These are phyloP conservation scores for Leccinum longicurvipes DNA, from an alignment of 768 basidiomycete species.

Conservation along the genomic window DNA sequence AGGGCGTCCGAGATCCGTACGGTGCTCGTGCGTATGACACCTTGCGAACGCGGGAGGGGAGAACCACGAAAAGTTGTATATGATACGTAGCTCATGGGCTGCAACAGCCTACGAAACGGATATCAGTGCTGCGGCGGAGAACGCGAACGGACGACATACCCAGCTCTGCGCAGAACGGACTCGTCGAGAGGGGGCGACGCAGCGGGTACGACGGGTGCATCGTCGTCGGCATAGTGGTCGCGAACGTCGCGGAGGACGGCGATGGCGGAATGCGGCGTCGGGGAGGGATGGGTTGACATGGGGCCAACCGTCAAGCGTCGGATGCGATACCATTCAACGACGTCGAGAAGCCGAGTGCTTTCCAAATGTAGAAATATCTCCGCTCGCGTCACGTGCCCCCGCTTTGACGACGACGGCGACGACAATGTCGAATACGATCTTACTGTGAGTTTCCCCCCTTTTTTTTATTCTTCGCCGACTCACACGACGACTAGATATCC, in stretches of 20 bases:
- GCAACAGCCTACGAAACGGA: constrained; percentile 47
- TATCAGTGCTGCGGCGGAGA: not conserved
- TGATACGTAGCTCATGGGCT: constrained; percentile 47
- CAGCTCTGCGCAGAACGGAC: constrained; percentile 48
- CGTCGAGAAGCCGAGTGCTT: not conserved
- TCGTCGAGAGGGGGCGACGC: constrained; percentile 33
- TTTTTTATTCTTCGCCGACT: not conserved
- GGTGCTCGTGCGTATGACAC: constrained; percentile 62
- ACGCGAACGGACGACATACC: constrained; percentile 37
- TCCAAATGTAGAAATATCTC: constrained; percentile 5
- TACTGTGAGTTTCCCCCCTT: constrained; percentile 32
- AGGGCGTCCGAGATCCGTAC: constrained; percentile 57
- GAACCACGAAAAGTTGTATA: constrained; percentile 21
- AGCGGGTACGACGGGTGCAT: constrained; percentile 11
- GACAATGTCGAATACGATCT: constrained; percentile 51
- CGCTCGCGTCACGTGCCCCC: constrained; percentile 13
- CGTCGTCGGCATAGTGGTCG: constrained; percentile 8
- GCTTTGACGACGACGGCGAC: not conserved
- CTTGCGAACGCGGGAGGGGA: constrained; percentile 49
- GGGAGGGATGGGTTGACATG: constrained; percentile 9
- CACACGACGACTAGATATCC: constrained; percentile 55
- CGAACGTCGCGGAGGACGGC: not conserved
- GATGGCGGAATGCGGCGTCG: not conserved
- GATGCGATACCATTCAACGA: constrained; percentile 3
- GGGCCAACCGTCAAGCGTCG: not conserved